phyloP scores from a whole-genome alignment of 805 yeast species.

The Metschnikowia arizonensis region DNA sequence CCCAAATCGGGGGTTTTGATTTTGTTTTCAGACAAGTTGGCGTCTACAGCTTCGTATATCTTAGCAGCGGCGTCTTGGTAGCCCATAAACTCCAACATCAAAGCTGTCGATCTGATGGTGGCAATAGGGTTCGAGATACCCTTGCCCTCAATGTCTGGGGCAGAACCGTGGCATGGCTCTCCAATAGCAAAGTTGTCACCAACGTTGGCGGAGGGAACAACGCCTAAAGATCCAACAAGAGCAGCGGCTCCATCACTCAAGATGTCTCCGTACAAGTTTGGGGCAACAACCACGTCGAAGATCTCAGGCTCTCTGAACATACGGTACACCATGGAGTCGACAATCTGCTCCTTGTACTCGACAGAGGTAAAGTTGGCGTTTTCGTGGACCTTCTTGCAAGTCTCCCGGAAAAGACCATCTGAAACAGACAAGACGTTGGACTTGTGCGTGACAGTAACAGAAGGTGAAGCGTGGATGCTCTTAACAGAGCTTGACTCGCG shows the following conservation, averaged over 20 bases:
- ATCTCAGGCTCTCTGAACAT: conserved; percentile 98
- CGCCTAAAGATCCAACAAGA: conserved; percentile 94
- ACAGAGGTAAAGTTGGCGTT: conserved; percentile 59
- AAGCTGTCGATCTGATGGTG: conserved; percentile 94
- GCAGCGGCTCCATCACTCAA: conserved; percentile 98
- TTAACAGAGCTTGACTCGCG: conserved; percentile 52
- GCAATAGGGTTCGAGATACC: conserved; percentile 96
- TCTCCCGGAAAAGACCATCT: conserved; percentile 95
- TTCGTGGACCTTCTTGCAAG: conserved; percentile 58
- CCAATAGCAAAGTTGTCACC: conserved; percentile 96
- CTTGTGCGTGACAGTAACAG: conserved; percentile 91
- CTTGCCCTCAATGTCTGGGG: conserved; percentile 96
- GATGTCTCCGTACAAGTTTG: conserved; percentile 96
- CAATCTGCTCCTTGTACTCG: conserved; percentile 88
- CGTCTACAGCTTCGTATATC: conserved; percentile 92
- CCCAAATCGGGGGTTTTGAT: conserved; percentile 93
- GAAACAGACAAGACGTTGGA: conserved; percentile 89
- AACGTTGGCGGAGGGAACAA: conserved; percentile 96
- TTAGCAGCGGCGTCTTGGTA: conserved; percentile 83
- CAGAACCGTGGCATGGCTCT: conserved; percentile 99
- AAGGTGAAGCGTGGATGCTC: conserved; percentile 45
- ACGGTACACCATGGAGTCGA: conserved; percentile 98
- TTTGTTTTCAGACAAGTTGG: conserved; percentile 74
- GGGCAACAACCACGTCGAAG: conserved; percentile 97
- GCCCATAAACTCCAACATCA: conserved; percentile 96